These are phyloP conservation scores for Trichoderma orchidacearum DNA, from an alignment of 495 filamentous ascomycete genomes.

Conservation along the genomic window DNA sequence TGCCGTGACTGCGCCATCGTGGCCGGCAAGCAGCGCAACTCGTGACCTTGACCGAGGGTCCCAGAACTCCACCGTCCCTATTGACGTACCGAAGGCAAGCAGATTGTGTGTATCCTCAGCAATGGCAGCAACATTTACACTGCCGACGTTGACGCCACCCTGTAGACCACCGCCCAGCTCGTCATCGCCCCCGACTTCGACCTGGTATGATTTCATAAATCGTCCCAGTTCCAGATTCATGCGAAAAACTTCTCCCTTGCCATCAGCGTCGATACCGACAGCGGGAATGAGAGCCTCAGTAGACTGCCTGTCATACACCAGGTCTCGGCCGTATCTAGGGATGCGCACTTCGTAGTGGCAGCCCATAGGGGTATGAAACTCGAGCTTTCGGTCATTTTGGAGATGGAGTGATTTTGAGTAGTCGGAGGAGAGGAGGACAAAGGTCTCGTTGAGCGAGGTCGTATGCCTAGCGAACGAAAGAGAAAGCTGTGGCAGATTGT, in stretches of 20 bases:
- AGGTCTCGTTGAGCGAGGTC: conserved; percentile 83
- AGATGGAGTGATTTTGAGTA: conserved; percentile 92
- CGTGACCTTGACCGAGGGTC: conserved; percentile 72
- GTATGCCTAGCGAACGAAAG: conserved; percentile 90
- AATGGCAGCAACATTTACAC: conserved; percentile 80
- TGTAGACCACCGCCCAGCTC: conserved; percentile 62
- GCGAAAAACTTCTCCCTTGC: conserved; percentile 80
- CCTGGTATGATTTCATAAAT: conserved; percentile 65
- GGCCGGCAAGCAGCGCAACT: conserved; percentile 56
- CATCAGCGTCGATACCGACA: conserved; percentile 74
- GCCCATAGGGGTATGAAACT: conserved; percentile 86
- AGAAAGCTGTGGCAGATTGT: conserved; percentile 84
- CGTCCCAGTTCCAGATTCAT: conserved; percentile 82
- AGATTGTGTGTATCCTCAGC: conserved; percentile 86
- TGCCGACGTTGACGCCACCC: conserved; percentile 65
- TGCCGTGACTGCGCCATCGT: conserved; percentile 68
- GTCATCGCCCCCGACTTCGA: conserved; percentile 72
- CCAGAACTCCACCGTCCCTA: conserved; percentile 95
- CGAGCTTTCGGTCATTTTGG: conserved; percentile 78
- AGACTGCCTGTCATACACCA: conserved; percentile 71
- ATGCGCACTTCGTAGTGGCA: conserved; percentile 79
- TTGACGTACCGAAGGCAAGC: conserved; percentile 85
- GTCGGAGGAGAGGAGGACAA: conserved; percentile 80
- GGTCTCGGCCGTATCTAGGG: conserved; percentile 82
- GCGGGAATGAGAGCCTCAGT: conserved; percentile 80